Conservation (phyloP, 2,329 filamentous ascomycete species). For the Trichothecium sympodiale region DNA sequence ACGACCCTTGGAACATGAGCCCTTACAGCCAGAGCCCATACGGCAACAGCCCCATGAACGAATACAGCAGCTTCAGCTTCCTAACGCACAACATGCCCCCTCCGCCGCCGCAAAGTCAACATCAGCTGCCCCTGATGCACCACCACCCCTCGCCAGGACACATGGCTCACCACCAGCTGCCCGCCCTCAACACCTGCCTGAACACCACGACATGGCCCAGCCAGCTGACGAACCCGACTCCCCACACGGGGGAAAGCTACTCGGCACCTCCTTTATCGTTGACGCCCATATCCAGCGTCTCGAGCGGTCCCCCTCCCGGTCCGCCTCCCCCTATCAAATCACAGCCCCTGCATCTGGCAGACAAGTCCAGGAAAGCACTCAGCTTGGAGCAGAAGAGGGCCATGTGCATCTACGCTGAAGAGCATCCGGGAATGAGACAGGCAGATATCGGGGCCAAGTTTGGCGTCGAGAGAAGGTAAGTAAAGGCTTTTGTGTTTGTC, state of each 20-base stretch:
- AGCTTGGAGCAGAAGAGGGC: conserved; percentile 81
- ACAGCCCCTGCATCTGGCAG: too few relatives aligned
- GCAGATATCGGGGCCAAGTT: conserved; percentile 94
- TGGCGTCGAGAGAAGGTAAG: conserved; percentile 92
- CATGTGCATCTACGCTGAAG: conserved; percentile 91
- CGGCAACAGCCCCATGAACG: conserved; percentile 44
- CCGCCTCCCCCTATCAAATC: background rate
- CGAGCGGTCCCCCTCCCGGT: conserved; percentile 17
- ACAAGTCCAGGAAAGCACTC: conserved; percentile 71
- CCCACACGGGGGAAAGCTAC: conserved; percentile 33
- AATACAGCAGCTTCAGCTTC: conserved; percentile 44
- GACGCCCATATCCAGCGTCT: conserved; percentile 44
- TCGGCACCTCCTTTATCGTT: conserved; percentile 48
- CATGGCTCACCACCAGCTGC: conserved; percentile 35
- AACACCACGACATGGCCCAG: conserved; percentile 76
- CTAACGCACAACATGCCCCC: conserved; percentile 40
- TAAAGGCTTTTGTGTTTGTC: background rate
- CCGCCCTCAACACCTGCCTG: conserved; percentile 55
- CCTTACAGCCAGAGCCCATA: conserved; percentile 53
- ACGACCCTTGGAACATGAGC: conserved; percentile 45
- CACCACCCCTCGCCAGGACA: conserved; percentile 1
- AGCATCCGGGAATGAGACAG: conserved; percentile 84
- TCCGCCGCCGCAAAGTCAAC: conserved; percentile 29
- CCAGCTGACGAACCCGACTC: conserved; percentile 62
- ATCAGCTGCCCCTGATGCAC: conserved; percentile 3